Evolutionary conservation across 2,329 filamentous ascomycete species (phyloP).

Genomic region (Colletotrichum liaoningense): DNA sequence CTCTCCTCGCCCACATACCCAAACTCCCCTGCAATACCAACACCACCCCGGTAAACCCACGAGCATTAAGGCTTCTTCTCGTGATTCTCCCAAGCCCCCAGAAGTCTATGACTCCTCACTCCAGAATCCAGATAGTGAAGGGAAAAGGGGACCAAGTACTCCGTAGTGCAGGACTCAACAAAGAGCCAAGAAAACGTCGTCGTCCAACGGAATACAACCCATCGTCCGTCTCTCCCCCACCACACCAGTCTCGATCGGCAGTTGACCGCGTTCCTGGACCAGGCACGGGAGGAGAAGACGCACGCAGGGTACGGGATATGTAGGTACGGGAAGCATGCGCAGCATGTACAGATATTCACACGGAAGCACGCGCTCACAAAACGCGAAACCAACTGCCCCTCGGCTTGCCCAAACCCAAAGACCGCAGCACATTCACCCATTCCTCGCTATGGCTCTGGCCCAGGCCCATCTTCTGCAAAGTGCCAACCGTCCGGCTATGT

Average conservation of each 20-base stretch:
- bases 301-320: background rate
- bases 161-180: background rate
- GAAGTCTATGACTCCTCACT: no score
- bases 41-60: background rate
- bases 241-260: slow-evolving; percentile 15
- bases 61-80: background rate
- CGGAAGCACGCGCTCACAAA: background rate
- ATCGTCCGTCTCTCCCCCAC: background rate
- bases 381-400: background rate
- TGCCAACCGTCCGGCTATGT: background rate
- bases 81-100: background rate
- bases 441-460: background rate
- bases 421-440: background rate
- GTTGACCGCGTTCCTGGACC: slow-evolving; percentile 25
- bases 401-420: background rate
- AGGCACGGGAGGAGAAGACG: slow-evolving; percentile 4
- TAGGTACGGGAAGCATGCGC: background rate
- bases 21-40: background rate
- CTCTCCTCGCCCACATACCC: background rate
- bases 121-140: background rate
- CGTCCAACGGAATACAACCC: background rate
- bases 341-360: background rate
- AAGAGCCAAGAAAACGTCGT: background rate
- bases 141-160: no score
- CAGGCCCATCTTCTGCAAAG: background rate